A percentile compares a stretch with the other conserved stretches of the same genome.
phyloP scores from a whole-genome alignment of 495 filamentous ascomycete genomes.

The Aspergillus hancockii region DNA sequence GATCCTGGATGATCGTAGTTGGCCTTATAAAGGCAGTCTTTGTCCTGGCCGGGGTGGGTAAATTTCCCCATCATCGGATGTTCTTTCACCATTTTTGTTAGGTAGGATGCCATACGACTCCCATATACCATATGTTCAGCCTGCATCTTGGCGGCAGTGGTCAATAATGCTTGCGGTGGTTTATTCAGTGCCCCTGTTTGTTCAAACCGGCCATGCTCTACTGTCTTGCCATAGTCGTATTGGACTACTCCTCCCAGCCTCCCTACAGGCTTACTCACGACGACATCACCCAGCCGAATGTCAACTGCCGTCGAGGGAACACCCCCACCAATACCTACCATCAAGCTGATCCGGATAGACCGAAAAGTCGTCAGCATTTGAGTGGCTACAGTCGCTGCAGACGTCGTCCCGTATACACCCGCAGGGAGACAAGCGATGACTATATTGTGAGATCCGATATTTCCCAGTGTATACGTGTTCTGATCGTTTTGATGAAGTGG shows the following conservation, averaged over 20 bases:
- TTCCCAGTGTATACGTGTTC: background rate
- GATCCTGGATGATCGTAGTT: background rate
- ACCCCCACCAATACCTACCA: slow-evolving; percentile 3
- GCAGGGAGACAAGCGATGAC: background rate
- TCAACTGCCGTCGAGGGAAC: background rate
- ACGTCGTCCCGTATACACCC: background rate
- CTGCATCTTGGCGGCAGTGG: background rate
- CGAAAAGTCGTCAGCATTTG: background rate
- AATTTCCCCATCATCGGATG: background rate
- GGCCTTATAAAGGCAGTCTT: background rate
- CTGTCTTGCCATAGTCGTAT: too few relatives aligned
- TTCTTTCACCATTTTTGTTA: background rate
- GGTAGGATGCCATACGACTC: background rate
- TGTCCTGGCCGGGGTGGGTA: background rate
- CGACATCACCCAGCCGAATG: slow-evolving; percentile 15
- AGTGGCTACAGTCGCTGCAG: background rate
- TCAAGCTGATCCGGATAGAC: background rate
- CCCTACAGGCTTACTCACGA: slow-evolving; percentile 6
- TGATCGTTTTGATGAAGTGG: background rate
- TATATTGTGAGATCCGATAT: background rate
- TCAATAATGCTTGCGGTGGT: background rate
- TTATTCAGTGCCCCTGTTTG: background rate
- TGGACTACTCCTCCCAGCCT: background rate
- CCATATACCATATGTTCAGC: background rate
- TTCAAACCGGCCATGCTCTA: background rate